phyloP scores from a whole-genome alignment of 345 rosid species.

The Chamaenerion angustifolium region DNA sequence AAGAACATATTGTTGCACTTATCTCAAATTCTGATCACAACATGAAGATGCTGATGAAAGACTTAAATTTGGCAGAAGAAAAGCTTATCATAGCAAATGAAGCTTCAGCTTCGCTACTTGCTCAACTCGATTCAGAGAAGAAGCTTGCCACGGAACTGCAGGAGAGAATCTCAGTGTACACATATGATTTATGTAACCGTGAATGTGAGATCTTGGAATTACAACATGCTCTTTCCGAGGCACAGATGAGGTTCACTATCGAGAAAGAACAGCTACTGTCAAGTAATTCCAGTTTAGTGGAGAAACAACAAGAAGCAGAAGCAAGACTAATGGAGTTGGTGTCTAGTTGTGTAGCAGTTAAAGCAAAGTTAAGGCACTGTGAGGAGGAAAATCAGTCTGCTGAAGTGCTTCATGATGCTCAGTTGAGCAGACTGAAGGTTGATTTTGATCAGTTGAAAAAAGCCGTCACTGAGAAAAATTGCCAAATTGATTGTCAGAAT shows the following conservation, averaged over 20 bases:
- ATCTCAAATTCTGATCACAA: conserved; percentile 17
- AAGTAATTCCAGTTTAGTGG: conserved; percentile 27
- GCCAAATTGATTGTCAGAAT: conserved; percentile 21
- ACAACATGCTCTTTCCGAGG: conserved; percentile 28
- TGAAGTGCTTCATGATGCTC: conserved; percentile 9
- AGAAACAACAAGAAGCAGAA: conserved; percentile 21
- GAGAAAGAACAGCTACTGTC: conserved; percentile 45
- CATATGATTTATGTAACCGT: conserved; percentile 21
- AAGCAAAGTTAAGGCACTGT: conserved; percentile 21
- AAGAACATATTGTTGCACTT: conserved; percentile 16
- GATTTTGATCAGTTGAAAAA: conserved; percentile 27
- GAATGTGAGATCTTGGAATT: conserved; percentile 24
- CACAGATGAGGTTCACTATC: conserved; percentile 27
- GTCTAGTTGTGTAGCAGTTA: conserved; percentile 18
- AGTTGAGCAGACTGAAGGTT: conserved; percentile 15
- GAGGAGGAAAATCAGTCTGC: conserved; percentile 28
- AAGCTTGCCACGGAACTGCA: conserved; percentile 27
- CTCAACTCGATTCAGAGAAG: conserved; percentile 22
- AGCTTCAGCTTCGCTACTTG: conserved; percentile 13
- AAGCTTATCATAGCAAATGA: conserved; percentile 18
- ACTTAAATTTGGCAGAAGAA: conserved; percentile 20
- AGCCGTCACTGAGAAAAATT: conserved; percentile 22
- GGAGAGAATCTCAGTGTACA: conserved; percentile 21
- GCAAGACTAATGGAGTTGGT: conserved; percentile 35
- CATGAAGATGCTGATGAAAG: conserved; percentile 15